These are phyloP conservation scores for Talaromyces albobiverticillius DNA, from an alignment of 2,329 filamentous ascomycete genomes.

Conservation along the genomic window DNA sequence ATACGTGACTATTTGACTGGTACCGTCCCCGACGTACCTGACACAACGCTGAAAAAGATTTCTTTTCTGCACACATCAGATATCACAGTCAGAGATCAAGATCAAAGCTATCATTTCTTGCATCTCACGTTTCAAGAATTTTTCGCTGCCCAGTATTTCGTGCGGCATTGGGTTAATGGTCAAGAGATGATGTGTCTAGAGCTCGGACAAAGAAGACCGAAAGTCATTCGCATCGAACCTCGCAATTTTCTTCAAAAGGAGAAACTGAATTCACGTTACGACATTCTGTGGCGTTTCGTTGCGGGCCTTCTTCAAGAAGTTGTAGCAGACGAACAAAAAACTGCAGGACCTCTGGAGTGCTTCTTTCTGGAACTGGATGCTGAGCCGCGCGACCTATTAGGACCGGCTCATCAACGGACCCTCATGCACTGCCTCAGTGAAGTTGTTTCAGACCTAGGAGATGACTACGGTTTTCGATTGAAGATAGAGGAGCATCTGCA, in stretches of 20 bases:
- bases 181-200: not conserved
- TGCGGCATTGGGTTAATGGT: slow-evolving; percentile 28
- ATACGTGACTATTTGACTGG: slow-evolving; percentile 17
- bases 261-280: not conserved
- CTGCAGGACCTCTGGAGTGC: not conserved
- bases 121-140: no score
- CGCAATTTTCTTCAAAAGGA: not conserved
- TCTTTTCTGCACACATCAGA: slow-evolving; percentile 41
- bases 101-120: slow-evolving; percentile 38
- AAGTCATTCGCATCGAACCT: not conserved
- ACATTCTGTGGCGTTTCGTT: not conserved
- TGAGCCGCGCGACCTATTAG: slow-evolving; percentile 37
- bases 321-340: not conserved
- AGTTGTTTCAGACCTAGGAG: slow-evolving; percentile 8
- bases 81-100: slow-evolving; percentile 7
- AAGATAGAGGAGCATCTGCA: not conserved
- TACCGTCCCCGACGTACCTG: not conserved
- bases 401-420: slow-evolving; percentile 37
- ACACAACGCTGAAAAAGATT: slow-evolving; percentile 17
- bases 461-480: not conserved
- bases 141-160: slow-evolving; percentile 42
- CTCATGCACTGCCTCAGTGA: slow-evolving; percentile 40
- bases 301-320: not conserved
- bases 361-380: slow-evolving; percentile 33
- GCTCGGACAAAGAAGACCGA: not conserved